Conservation (phyloP, 2,329 filamentous ascomycete genomes). For the Chrysoporthe puriensis region DNA sequence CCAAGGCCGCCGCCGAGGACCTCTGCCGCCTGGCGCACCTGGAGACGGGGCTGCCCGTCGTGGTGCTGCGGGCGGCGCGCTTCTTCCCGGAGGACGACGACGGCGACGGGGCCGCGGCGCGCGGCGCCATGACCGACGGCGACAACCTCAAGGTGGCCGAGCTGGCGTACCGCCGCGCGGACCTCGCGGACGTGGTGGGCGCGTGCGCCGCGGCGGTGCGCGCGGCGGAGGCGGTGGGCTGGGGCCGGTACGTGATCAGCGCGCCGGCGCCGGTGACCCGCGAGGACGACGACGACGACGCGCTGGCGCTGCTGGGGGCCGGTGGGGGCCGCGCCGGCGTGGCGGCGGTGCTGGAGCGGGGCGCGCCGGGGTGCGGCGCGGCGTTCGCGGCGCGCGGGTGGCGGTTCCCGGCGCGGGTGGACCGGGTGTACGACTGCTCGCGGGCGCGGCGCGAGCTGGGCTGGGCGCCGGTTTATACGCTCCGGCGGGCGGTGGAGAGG, state of each 20-base stretch:
- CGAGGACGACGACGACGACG: slow-evolving; percentile 32
- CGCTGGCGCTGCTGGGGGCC: slow-evolving; percentile 39
- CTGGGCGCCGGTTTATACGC: slow-evolving; percentile 48
- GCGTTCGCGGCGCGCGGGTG: slow-evolving; percentile 42
- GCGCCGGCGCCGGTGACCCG: slow-evolving; percentile 46
- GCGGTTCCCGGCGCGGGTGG: slow-evolving; percentile 43
- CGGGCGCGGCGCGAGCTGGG: slow-evolving; percentile 46
- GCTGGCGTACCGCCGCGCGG: slow-evolving; percentile 48
- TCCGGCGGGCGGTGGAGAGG: slow-evolving; percentile 41
- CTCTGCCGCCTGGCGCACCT: slow-evolving; percentile 47
- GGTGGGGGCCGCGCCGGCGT: slow-evolving; percentile 39
- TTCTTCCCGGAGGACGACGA: slow-evolving; percentile 55
- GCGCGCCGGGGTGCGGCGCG: slow-evolving; percentile 34
- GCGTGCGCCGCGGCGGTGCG: slow-evolving; percentile 46
- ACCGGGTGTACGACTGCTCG: slow-evolving; percentile 50
- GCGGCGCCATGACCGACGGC: slow-evolving; percentile 39
- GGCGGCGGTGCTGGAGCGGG: slow-evolving; percentile 19
- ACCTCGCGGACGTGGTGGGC: slow-evolving; percentile 48
- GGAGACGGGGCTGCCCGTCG: slow-evolving; percentile 43
- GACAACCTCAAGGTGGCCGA: slow-evolving; percentile 53
- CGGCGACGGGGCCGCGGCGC: slow-evolving; percentile 43
- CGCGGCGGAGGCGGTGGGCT: slow-evolving; percentile 35
- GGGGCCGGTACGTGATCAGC: slow-evolving; percentile 48
- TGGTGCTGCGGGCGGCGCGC: slow-evolving; percentile 51
- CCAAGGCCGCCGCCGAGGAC: slow-evolving; percentile 53